phyloP scores from a whole-genome alignment of 2,329 filamentous ascomycete species.

The Xylariaceae sp. region DNA sequence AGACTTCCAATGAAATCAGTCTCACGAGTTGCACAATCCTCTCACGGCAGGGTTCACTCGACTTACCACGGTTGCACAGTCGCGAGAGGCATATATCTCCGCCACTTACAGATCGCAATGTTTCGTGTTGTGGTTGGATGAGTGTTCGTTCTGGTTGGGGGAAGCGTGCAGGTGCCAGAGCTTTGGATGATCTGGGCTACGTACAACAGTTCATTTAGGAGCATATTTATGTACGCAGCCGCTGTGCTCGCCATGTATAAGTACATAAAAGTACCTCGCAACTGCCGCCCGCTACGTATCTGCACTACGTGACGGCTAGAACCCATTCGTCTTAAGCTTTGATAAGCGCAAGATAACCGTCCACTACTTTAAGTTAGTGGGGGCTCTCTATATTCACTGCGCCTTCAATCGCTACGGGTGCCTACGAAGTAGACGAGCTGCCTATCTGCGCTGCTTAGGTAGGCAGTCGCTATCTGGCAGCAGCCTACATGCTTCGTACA shows the following conservation, averaged over 20 bases:
- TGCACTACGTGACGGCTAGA: not conserved
- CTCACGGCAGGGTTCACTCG: not conserved
- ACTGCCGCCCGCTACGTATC: not conserved
- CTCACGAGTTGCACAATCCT: not conserved
- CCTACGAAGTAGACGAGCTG: too few relatives aligned
- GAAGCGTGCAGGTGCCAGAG: not conserved
- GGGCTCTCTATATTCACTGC: not conserved
- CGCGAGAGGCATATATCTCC: not conserved
- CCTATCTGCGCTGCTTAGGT: too few relatives aligned
- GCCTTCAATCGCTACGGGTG: not conserved
- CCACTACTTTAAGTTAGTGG: not conserved
- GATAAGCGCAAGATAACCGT: not conserved
- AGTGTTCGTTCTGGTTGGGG: not conserved
- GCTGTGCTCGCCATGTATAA: not conserved
- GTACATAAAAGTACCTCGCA: not conserved
- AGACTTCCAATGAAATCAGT: not conserved
- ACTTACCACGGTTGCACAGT: not conserved
- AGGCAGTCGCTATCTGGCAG: not conserved
- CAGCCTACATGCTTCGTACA: not conserved
- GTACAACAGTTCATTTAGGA: not conserved
- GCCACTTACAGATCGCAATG: not conserved
- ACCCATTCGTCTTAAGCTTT: not conserved
- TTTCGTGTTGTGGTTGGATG: constrained; percentile 2
- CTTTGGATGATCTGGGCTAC: not conserved
- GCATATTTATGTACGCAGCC: not conserved